Evolutionary conservation across 2,329 filamentous ascomycete species (phyloP).

Genomic region (Colletotrichum sp.): DNA sequence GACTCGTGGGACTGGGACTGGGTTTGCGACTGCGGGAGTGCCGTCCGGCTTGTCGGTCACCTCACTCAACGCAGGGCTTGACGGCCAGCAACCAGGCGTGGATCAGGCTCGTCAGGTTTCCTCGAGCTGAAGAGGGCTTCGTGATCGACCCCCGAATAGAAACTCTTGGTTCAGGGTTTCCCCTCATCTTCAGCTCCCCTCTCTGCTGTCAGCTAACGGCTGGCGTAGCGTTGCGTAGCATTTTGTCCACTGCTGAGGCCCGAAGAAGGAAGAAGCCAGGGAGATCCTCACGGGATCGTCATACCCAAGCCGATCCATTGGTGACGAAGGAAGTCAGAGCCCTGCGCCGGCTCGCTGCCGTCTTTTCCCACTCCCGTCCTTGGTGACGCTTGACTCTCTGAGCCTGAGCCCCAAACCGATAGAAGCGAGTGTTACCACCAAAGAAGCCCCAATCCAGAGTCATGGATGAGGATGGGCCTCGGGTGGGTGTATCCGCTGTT

Average conservation of each 20-base stretch:
- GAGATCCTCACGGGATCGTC: slow-evolving; percentile 19
- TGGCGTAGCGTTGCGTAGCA: not conserved
- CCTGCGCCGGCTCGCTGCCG: not conserved
- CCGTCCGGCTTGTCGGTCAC: not conserved
- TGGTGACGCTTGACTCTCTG: not conserved
- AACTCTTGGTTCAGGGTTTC: slow-evolving; percentile 12
- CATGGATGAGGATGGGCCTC: not conserved
- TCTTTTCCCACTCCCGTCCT: not conserved
- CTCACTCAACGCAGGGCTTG: not conserved
- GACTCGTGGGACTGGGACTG: not conserved
- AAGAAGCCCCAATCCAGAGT: not conserved
- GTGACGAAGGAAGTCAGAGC: not conserved
- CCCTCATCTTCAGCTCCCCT: slow-evolving; percentile 13
- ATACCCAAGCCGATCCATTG: slow-evolving; percentile 10
- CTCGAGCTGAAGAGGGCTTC: not conserved
- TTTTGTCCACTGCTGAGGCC: slow-evolving; percentile 2
- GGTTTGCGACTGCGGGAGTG: not conserved
- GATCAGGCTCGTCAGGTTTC: slow-evolving; percentile 3
- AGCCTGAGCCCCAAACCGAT: not conserved
- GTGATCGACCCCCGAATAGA: slow-evolving; percentile 9
- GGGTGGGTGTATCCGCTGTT: not conserved
- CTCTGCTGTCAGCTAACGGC: not conserved
- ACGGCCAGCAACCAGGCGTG: not conserved
- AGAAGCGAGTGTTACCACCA: not conserved
- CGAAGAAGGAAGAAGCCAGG: slow-evolving; percentile 7